Conservation (phyloP, 139 green algal genomes). For the Chlorella sp. region DNA sequence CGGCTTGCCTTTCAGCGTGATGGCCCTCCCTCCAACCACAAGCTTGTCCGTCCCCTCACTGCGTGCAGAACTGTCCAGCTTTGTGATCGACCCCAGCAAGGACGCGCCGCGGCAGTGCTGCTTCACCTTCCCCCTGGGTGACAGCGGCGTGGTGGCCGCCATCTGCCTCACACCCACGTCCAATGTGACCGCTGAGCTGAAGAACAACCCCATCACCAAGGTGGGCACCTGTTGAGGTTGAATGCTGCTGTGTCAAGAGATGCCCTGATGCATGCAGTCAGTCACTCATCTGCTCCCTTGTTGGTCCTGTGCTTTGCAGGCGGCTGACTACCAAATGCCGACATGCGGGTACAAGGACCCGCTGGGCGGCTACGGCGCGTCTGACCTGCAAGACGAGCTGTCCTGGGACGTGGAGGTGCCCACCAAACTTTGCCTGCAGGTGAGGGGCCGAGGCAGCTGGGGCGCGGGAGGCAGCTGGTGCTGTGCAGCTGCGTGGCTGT, state of each 20-base stretch:
- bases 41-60: too few relatives aligned
- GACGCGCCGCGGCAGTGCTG: conserved; percentile 5
- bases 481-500: too few relatives aligned
- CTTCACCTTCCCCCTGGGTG: neutral
- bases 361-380: neutral
- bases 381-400: neutral
- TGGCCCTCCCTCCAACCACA: too few relatives aligned
- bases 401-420: neutral
- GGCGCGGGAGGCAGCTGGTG: too few relatives aligned
- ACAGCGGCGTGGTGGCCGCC: neutral
- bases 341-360: conserved; percentile 14
- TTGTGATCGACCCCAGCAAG: neutral
- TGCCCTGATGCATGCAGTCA: too few relatives aligned
- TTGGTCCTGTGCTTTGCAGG: too few relatives aligned
- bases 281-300: too few relatives aligned
- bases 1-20: too few relatives aligned
- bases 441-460: neutral
- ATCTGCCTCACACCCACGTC: neutral
- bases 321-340: conserved; percentile 5
- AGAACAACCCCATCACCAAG: conserved; percentile 7
- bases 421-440: conserved; percentile 8
- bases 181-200: neutral
- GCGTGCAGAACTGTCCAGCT: conserved; percentile 4
- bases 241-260: too few relatives aligned
- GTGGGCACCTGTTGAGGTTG: too few relatives aligned